These are phyloP conservation scores for Daldinia eschscholtzii DNA, from an alignment of 2,329 filamentous ascomycete species.

Conservation along the genomic window DNA sequence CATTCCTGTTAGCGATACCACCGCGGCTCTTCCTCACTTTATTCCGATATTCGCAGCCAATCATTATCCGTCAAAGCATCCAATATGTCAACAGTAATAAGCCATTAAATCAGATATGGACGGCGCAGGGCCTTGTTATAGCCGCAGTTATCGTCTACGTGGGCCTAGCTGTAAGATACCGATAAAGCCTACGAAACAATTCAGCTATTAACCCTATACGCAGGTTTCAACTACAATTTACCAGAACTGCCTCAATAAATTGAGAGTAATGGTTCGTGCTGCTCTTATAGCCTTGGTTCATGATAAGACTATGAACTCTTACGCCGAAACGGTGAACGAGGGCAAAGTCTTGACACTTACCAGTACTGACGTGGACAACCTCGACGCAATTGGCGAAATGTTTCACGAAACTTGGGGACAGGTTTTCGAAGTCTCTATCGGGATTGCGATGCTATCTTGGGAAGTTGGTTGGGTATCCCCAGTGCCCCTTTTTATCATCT, in stretches of 20 bases:
- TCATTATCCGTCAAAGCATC: slow-evolving; percentile 57
- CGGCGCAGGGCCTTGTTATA: slow-evolving; percentile 52
- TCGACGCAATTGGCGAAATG: slow-evolving; percentile 53
- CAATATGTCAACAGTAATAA: slow-evolving; percentile 46
- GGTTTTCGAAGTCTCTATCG: slow-evolving; percentile 57
- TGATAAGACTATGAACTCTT: slow-evolving; percentile 49
- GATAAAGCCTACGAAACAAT: background rate
- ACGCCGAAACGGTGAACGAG: slow-evolving; percentile 47
- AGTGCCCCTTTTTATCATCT: slow-evolving; percentile 57
- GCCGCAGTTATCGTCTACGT: slow-evolving; percentile 54
- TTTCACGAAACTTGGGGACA: slow-evolving; percentile 60
- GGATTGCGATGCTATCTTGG: slow-evolving; percentile 54
- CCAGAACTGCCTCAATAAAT: slow-evolving; percentile 50
- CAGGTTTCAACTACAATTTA: slow-evolving; percentile 54
- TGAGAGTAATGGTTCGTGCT: slow-evolving; percentile 53
- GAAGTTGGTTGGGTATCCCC: slow-evolving; percentile 60
- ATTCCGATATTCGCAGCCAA: slow-evolving; percentile 58
- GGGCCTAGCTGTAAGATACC: slow-evolving; percentile 54
- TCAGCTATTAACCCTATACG: slow-evolving; percentile 8
- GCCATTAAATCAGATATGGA: slow-evolving; percentile 17
- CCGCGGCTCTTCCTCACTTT: slow-evolving; percentile 55
- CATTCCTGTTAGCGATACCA: slow-evolving; percentile 51
- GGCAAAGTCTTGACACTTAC: slow-evolving; percentile 56
- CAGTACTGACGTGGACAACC: slow-evolving; percentile 57
- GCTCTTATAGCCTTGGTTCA: slow-evolving; percentile 56